Evolutionary conservation across 176 grass and related monocot species (phyloP).

Genomic region (Musa troglodytarum): DNA sequence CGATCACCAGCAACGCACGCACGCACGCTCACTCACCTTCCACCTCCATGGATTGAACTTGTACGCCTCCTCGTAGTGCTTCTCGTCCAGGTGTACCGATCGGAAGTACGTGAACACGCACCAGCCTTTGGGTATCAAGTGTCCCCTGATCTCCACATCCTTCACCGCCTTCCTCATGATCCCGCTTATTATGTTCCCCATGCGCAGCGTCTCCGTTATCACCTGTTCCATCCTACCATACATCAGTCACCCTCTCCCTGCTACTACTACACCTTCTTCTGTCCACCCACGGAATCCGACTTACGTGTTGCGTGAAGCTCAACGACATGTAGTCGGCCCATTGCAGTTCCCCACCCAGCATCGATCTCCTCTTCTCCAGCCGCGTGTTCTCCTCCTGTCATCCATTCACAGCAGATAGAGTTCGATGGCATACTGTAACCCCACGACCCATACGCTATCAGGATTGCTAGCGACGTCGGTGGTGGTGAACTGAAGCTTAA

Average conservation of each 20-base stretch:
- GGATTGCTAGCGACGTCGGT: no score
- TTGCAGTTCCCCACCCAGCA: conserved; percentile 43
- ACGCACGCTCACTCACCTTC: conserved; percentile 47
- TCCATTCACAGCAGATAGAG: not conserved
- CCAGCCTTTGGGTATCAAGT: conserved; percentile 92
- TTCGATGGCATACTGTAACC: no score
- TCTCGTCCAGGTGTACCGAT: conserved; percentile 73
- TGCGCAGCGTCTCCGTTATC: conserved; percentile 61
- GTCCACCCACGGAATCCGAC: no score
- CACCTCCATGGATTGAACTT: conserved; percentile 98
- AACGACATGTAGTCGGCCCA: conserved; percentile 90
- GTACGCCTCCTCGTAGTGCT: conserved; percentile 57
- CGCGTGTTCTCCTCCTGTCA: conserved; percentile 80
- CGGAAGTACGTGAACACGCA: conserved; percentile 86
- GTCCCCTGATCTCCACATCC: conserved; percentile 78
- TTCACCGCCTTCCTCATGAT: conserved; percentile 89
- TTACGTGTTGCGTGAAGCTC: conserved; percentile 90
- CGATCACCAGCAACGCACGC: no score
- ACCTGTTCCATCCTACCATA: conserved; percentile 20
- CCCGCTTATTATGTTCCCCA: conserved; percentile 90
- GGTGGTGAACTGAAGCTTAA: no score
- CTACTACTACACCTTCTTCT: no score
- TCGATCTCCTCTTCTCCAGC: conserved; percentile 43
- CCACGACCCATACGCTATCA: no score
- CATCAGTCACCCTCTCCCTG: no score